A percentile compares a stretch with the other conserved stretches of the same genome.
phyloP scores from a whole-genome alignment of 352 stramenopile species.

The Globisporangium paddicum region DNA sequence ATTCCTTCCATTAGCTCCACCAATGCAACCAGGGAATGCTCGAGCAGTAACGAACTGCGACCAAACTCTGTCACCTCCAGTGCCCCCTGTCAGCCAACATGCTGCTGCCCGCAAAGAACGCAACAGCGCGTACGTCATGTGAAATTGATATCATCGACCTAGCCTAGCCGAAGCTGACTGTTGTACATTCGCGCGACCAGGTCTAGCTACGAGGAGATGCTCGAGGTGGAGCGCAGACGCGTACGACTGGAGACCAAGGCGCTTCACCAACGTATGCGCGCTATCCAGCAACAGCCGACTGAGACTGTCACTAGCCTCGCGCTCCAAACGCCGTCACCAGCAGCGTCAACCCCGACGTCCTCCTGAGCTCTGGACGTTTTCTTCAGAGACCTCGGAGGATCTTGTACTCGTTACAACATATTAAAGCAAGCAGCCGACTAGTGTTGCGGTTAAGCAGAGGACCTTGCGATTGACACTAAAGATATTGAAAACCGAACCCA shows the following conservation, averaged over 20 bases:
- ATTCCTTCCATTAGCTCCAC: too few relatives aligned
- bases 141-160: too few relatives aligned
- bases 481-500: too few relatives aligned
- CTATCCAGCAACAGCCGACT: neutral
- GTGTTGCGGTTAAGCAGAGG: too few relatives aligned
- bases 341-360: neutral
- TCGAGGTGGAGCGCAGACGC: constrained; percentile 34
- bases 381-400: too few relatives aligned
- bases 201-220: constrained; percentile 33
- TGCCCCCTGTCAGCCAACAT: neutral
- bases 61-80: neutral
- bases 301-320: too few relatives aligned
- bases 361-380: too few relatives aligned
- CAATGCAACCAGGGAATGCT: neutral
- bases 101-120: neutral
- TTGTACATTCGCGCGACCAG: neutral
- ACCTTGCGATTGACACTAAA: too few relatives aligned
- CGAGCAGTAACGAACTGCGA: neutral
- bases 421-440: too few relatives aligned
- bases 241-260: constrained; percentile 46
- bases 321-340: neutral
- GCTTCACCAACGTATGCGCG: constrained; percentile 53
- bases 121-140: constrained; percentile 10
- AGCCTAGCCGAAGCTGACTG: too few relatives aligned
- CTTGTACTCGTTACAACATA: too few relatives aligned